Percentiles rank a stretch among this genome's conserved stretches.
These are phyloP conservation scores for Actinomortierella ambigua DNA, from an alignment of 371 early-diverging fungal species.

Conservation along the genomic window DNA sequence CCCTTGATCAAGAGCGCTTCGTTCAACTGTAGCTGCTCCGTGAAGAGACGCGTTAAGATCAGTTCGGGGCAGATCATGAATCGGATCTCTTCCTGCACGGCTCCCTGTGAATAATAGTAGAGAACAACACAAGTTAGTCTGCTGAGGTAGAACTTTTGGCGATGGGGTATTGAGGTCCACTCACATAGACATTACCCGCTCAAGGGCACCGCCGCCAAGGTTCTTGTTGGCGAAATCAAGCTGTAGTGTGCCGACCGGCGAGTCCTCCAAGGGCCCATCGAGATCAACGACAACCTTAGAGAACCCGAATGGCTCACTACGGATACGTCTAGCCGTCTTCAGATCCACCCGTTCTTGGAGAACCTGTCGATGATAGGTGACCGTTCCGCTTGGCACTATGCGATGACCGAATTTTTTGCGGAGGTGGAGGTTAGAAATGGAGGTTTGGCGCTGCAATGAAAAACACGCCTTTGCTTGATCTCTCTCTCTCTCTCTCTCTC, in stretches of 20 bases:
- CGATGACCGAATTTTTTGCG: not conserved
- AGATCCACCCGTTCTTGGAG: slow-evolving; percentile 48
- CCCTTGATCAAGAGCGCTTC: slow-evolving; percentile 58
- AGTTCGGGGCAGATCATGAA: slow-evolving; percentile 63
- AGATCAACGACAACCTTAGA: slow-evolving; percentile 50
- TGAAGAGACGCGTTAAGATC: slow-evolving; percentile 55
- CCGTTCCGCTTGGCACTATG: slow-evolving; percentile 47
- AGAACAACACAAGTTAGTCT: not conserved
- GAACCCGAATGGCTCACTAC: slow-evolving; percentile 12
- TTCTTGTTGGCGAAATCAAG: slow-evolving; percentile 63
- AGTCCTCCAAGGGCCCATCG: slow-evolving; percentile 28
- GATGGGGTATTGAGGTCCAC: not conserved
- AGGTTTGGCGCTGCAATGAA: too few species aligned
- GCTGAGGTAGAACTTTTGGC: too few species aligned
- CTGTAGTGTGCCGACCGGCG: slow-evolving; percentile 40
- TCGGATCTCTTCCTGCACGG: slow-evolving; percentile 65
- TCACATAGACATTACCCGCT: slow-evolving; percentile 23
- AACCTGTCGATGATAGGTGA: slow-evolving; percentile 53
- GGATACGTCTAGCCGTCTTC: slow-evolving; percentile 12
- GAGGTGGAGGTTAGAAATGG: too few species aligned
- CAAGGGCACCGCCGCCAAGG: slow-evolving; percentile 56
- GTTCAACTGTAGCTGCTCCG: slow-evolving; percentile 50
- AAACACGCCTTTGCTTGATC: too few species aligned
- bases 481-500: too few species aligned
- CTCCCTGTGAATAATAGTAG: slow-evolving; percentile 43